A percentile compares a stretch with the other conserved stretches of the same genome.
These are phyloP conservation scores for Magnolia sinica DNA, from an alignment of 164 flowering plant genomes.

Conservation along the genomic window DNA sequence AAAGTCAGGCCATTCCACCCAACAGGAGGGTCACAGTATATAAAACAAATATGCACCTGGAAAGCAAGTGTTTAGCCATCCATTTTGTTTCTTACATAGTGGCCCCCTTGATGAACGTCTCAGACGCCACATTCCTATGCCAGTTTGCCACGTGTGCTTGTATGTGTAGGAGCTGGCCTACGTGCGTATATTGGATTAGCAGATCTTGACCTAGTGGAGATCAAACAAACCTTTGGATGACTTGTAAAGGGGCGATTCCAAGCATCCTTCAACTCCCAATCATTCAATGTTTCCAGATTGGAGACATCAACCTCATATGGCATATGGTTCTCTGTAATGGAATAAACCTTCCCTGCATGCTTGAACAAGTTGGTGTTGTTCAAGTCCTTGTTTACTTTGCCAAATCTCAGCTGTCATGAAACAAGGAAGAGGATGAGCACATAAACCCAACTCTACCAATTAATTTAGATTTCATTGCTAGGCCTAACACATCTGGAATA, in stretches of 20 bases:
- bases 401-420: constrained; percentile 13
- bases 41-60: too few species aligned
- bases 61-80: too few species aligned
- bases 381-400: constrained; percentile 12
- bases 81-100: too few species aligned
- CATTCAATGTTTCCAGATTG: constrained; percentile 5
- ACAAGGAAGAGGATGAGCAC: not conserved
- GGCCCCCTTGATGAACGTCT: too few species aligned
- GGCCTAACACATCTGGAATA: not conserved
- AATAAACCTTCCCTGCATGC: constrained; percentile 15
- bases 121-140: too few species aligned
- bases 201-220: not conserved
- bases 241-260: constrained; percentile 24
- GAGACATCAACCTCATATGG: constrained; percentile 14
- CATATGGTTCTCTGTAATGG: constrained; percentile 13
- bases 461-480: too few species aligned
- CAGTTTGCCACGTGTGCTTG: too few species aligned
- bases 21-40: too few species aligned
- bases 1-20: too few species aligned
- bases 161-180: too few species aligned
- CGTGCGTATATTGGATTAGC: too few species aligned
- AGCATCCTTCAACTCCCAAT: constrained; percentile 14
- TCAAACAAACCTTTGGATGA: constrained; percentile 22
- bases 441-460: not conserved
- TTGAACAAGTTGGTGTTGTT: constrained; percentile 19